These are phyloP conservation scores for Wickerhamiella musiphila DNA, from an alignment of 805 yeast species.

Conservation along the genomic window DNA sequence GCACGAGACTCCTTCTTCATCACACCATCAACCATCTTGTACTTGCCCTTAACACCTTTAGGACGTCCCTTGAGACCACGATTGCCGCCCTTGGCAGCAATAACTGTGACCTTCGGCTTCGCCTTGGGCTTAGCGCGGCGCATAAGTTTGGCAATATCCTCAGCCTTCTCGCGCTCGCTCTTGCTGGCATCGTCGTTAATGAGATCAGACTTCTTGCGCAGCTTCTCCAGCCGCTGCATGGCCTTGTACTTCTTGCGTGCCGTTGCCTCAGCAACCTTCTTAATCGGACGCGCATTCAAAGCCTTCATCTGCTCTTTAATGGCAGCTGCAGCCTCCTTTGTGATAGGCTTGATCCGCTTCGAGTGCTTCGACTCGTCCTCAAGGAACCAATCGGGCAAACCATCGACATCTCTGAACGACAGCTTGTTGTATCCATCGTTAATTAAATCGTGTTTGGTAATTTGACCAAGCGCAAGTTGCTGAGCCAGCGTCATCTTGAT, in stretches of 20 bases:
- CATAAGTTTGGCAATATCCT: constrained; percentile 77
- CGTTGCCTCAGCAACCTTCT: constrained; percentile 95
- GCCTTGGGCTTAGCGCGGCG: constrained; percentile 50
- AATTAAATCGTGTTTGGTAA: constrained; percentile 64
- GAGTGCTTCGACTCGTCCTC: constrained; percentile 85
- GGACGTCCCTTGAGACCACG: constrained; percentile 89
- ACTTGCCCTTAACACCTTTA: constrained; percentile 88
- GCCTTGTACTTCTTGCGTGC: constrained; percentile 95
- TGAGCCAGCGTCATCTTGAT: constrained; percentile 84
- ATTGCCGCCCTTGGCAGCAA: constrained; percentile 73
- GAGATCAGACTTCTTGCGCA: constrained; percentile 82
- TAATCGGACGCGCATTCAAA: constrained; percentile 91
- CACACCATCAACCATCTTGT: constrained; percentile 98
- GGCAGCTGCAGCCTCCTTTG: constrained; percentile 81
- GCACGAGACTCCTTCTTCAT: constrained; percentile 96
- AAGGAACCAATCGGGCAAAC: constrained; percentile 90
- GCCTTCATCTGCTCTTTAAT: constrained; percentile 59
- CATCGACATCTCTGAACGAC: constrained; percentile 79
- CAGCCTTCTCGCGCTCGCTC: constrained; percentile 87
- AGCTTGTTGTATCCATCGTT: constrained; percentile 87
- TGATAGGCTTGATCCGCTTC: constrained; percentile 72
- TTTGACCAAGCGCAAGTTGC: constrained; percentile 80
- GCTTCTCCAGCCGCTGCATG: constrained; percentile 62
- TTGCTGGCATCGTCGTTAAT: constrained; percentile 76
- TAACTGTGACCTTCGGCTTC: constrained; percentile 74